A percentile compares a stretch with the other conserved stretches of the same genome.
These are phyloP conservation scores for Schizophyllum amplum DNA, from an alignment of 1,284 basidiomycete genomes.

Conservation along the genomic window DNA sequence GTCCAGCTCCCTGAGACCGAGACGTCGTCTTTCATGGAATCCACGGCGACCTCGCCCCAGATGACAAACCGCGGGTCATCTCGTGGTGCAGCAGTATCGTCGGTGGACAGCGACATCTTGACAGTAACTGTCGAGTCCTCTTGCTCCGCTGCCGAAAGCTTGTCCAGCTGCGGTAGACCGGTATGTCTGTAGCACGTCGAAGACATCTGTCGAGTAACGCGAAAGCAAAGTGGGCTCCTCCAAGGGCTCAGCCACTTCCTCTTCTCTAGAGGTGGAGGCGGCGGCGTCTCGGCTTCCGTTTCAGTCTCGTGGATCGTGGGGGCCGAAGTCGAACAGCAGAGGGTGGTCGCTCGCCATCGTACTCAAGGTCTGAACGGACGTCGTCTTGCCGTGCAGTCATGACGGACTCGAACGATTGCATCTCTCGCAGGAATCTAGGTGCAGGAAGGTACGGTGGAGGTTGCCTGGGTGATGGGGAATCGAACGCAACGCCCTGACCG, in stretches of 20 bases:
- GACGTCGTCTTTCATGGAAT: constrained; percentile 30
- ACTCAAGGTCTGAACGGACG: constrained; percentile 15
- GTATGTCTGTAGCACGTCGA: constrained; percentile 77
- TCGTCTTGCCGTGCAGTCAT: constrained; percentile 56
- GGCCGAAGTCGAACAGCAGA: constrained; percentile 31
- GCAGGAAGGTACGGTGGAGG: constrained; percentile 27
- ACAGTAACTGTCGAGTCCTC: constrained; percentile 47
- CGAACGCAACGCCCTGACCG: constrained; percentile 52
- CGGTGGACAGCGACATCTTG: constrained; percentile 53
- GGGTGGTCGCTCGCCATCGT: constrained; percentile 25
- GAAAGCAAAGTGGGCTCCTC: constrained; percentile 46
- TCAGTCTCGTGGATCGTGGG: constrained; percentile 7
- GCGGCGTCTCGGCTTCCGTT: constrained; percentile 1
- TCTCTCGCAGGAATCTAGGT: constrained; percentile 54
- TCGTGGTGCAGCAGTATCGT: constrained; percentile 60
- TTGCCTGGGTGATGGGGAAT: constrained; percentile 41
- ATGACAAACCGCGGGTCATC: constrained; percentile 85
- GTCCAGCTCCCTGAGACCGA: constrained; percentile 39
- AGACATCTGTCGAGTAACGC: constrained; percentile 63
- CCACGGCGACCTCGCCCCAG: constrained; percentile 57
- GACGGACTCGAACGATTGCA: constrained; percentile 77
- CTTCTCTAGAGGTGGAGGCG: neutral
- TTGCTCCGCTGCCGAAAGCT: constrained; percentile 35
- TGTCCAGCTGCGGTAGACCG: constrained; percentile 64
- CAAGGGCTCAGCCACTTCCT: constrained; percentile 14